Evolutionary conservation across 345 rosid species (phyloP).

Genomic region (Dipteronia sinensis): DNA sequence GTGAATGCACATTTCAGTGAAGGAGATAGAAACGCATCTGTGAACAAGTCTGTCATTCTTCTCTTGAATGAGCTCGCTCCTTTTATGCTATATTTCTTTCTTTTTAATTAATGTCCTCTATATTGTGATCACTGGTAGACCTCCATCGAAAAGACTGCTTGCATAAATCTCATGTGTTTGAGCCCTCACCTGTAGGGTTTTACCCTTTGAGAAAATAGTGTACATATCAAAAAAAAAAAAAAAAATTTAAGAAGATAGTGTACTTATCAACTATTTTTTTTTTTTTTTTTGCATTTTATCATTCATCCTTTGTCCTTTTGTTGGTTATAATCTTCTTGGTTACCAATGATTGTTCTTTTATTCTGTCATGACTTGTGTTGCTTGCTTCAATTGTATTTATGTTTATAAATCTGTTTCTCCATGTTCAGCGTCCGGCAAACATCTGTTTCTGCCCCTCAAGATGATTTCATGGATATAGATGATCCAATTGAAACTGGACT

Average conservation of each 20-base stretch:
- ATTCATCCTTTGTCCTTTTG: not conserved
- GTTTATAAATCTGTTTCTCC: conserved; percentile 3
- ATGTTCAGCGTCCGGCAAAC: conserved; percentile 37
- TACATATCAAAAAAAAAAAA: too few relatives aligned
- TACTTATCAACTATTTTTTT: not conserved
- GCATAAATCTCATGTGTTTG: not conserved
- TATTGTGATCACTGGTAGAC: not conserved
- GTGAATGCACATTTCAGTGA: conserved; percentile 86
- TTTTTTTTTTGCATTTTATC: not conserved
- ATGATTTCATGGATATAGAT: conserved; percentile 89
- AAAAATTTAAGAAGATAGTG: too few relatives aligned
- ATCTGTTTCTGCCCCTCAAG: conserved; percentile 42
- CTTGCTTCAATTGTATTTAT: not conserved
- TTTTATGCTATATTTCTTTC: not conserved
- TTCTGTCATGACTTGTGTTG: too few relatives aligned
- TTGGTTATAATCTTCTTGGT: not conserved
- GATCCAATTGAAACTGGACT: conserved; percentile 52
- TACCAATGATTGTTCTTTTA: not conserved
- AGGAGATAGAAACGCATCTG: conserved; percentile 74
- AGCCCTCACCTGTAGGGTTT: not conserved
- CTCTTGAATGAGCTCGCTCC: not conserved
- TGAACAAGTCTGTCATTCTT: conserved; percentile 14
- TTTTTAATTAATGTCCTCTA: not conserved
- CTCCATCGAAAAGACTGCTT: not conserved
- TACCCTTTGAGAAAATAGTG: not conserved